Evolutionary conservation across 352 stramenopile species (phyloP), one percentile per base, ranked within the genome.

Genomic region (Phytophthora hibernalis): DNA sequence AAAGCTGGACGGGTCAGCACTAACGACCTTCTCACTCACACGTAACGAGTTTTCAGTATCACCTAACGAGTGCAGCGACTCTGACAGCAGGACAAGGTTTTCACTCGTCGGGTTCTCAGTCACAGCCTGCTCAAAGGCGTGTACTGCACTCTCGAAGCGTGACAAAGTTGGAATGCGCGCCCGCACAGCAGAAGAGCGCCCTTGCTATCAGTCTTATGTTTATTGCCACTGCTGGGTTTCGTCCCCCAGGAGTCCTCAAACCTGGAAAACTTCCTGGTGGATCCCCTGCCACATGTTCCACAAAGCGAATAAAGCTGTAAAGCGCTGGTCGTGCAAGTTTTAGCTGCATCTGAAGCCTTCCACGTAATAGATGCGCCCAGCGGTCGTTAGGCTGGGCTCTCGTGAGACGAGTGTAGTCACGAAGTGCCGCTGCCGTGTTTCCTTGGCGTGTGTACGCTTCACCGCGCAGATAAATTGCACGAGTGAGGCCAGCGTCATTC

Each of bases 21-120:
- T 77, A 52, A 94, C 89, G 30, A 91, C 83, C 33, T 83, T 80
- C 9, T 94, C 83, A 49, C 85, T 94, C 49, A 91, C 76, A 12
- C 82, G 76, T 52, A 92, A 54, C 54, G 85, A 90, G 60, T 91
- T 91, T 54, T 90, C 83, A 18, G 85, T 94, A 60, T 94, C 85
- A 16, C 85, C 85, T 53, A 92, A 77, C 11, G 85, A 92, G 55
- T 94, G 85, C 2, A 94, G 60, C 21, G 85, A 90, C 63, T 94
- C 85, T 8, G 85, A 94, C 1, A 94, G 62, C 45, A 94, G 37
- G 20, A 91, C 82, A n/a, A 94, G 68, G 49, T 94, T 94, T 30
- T 90, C 85, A 7, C 76, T 82, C 3, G 76, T 91, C 33, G 83
- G 85, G 37, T 88, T 82, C 3, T 87, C 64, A 13, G 74, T 59